A percentile compares a stretch with the other conserved stretches of the same genome.
These are phyloP conservation scores for Daldinia childiae DNA, from an alignment of 495 filamentous ascomycete genomes.

Conservation along the genomic window DNA sequence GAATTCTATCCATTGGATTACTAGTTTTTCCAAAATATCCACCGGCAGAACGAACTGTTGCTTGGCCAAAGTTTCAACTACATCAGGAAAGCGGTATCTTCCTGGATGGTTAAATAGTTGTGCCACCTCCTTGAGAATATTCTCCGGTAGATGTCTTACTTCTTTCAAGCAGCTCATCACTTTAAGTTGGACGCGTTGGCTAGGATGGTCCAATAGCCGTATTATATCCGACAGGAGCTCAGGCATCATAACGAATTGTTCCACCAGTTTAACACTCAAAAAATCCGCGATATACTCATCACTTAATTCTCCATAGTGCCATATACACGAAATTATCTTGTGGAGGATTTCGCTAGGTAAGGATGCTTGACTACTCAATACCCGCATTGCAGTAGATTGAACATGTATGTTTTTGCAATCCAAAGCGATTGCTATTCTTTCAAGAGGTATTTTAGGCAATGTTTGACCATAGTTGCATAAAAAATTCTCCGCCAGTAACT, in stretches of 20 bases:
- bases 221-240: not conserved
- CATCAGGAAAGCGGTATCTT: no score
- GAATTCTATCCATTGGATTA: not conserved
- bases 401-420: not conserved
- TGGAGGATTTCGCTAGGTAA: not conserved
- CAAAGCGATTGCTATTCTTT: not conserved
- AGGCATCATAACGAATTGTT: not conserved
- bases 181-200: not conserved
- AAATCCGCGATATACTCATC: rapidly evolving
- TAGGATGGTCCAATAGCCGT: not conserved
- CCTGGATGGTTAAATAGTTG: not conserved
- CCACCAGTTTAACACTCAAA: not conserved
- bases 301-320: not conserved
- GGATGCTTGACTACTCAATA: not conserved
- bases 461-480: no score
- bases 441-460: not conserved
- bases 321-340: not conserved
- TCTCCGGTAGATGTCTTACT: no score
- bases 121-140: not conserved
- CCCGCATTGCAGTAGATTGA: not conserved
- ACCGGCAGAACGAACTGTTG: not conserved
- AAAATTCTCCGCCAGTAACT: rapidly evolving
- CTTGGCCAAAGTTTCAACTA: not conserved
- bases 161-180: no score
- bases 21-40: not conserved